Conservation (phyloP, 2,329 filamentous ascomycete genomes). For the Canariomyces notabilis region DNA sequence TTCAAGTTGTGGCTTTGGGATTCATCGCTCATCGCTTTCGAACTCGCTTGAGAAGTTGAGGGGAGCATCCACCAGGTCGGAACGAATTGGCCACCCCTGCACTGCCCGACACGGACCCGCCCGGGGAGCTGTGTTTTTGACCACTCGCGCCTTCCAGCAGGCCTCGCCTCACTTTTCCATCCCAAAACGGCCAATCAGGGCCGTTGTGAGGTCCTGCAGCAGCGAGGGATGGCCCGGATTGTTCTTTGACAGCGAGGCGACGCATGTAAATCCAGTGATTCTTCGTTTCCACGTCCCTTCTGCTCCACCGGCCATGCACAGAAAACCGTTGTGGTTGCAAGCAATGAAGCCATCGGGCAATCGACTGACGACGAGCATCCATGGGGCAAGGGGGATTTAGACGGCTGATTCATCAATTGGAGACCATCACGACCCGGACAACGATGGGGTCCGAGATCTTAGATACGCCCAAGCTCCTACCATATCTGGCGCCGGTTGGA, state of each 20-base stretch:
- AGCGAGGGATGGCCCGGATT: slow-evolving; percentile 14
- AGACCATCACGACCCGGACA: too few relatives aligned
- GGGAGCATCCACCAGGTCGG: slow-evolving; percentile 1
- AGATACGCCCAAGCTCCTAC: too few relatives aligned
- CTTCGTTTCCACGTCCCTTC: too few relatives aligned
- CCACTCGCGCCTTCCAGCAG: slow-evolving; percentile 15
- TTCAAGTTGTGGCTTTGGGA: slow-evolving; percentile 5
- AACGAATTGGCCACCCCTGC: too few relatives aligned
- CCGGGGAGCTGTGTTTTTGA: slow-evolving; percentile 13
- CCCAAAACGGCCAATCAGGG: slow-evolving; percentile 18
- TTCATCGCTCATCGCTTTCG: not conserved
- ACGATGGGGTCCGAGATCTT: too few relatives aligned
- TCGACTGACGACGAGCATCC: not conserved
- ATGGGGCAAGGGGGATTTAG: not conserved
- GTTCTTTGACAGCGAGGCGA: slow-evolving; percentile 20
- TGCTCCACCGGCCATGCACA: slow-evolving; percentile 2
- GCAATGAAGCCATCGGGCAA: not conserved
- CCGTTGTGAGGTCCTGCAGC: slow-evolving; percentile 19
- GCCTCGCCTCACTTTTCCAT: slow-evolving; percentile 24
- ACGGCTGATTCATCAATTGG: too few relatives aligned
- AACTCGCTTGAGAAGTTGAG: not conserved
- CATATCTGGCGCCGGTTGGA: too few relatives aligned
- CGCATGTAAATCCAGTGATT: slow-evolving; percentile 17
- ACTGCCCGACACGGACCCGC: slow-evolving; percentile 16
- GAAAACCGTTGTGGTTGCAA: slow-evolving; percentile 7